Percentiles rank a stretch among this genome's conserved stretches.
These are phyloP conservation scores for Diplodia mutila DNA, from an alignment of 2,329 filamentous ascomycete species.

Conservation along the genomic window DNA sequence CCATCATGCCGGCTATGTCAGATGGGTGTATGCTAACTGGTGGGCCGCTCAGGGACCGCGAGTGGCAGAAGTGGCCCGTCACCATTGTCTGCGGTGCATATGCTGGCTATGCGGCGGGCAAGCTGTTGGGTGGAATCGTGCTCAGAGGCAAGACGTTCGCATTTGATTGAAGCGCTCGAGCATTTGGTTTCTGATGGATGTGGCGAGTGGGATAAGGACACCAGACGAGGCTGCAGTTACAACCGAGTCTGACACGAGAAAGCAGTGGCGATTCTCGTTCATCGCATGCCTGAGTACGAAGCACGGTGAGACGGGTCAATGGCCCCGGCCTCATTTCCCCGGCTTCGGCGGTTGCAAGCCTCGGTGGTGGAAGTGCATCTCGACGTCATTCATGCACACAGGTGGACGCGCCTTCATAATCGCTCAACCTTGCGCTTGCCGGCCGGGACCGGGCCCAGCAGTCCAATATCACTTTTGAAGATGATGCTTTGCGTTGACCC, in stretches of 20 bases:
- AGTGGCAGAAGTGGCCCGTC: slow-evolving; percentile 98
- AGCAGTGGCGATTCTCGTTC: background rate
- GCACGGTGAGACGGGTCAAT: background rate
- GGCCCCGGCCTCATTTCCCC: background rate
- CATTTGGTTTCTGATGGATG: background rate
- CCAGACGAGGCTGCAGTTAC: background rate
- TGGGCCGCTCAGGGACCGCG: slow-evolving; percentile 69
- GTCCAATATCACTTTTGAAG: slow-evolving; percentile 1
- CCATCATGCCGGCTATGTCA: background rate
- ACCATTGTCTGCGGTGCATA: slow-evolving; percentile 87
- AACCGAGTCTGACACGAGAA: background rate
- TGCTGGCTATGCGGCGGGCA: slow-evolving; percentile 73
- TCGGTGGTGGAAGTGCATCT: background rate
- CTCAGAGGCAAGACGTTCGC: slow-evolving; percentile 52
- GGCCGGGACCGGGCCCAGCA: background rate
- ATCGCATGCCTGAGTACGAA: background rate
- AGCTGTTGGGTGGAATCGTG: slow-evolving; percentile 59
- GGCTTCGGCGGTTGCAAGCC: background rate
- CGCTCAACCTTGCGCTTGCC: background rate
- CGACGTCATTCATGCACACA: background rate
- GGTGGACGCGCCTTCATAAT: background rate
- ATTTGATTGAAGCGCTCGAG: slow-evolving; percentile 38
- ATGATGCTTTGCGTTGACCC: background rate
- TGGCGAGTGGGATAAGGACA: too few species aligned
- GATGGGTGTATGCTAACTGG: background rate